Conservation (phyloP, 1,284 basidiomycete genomes). For the Rhodotorula sp. region DNA sequence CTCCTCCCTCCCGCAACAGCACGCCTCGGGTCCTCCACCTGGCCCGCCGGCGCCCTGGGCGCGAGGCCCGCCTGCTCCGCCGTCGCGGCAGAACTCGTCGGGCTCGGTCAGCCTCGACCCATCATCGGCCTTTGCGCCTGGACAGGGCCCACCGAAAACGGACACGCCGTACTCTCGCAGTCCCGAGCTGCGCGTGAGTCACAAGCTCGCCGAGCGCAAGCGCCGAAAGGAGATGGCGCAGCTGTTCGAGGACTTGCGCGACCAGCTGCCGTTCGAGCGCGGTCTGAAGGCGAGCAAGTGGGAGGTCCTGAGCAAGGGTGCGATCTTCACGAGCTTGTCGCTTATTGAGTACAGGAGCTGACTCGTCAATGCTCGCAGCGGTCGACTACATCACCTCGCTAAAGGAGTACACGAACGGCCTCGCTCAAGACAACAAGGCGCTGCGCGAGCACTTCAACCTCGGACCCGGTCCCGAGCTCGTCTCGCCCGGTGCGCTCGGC, state of each 20-base stretch:
- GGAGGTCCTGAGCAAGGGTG: slow-evolving; percentile 93
- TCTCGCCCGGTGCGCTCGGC: neutral
- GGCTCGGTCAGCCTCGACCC: slow-evolving; percentile 36
- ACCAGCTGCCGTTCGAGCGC: slow-evolving; percentile 71
- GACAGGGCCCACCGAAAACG: slow-evolving; percentile 2
- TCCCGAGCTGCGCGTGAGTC: slow-evolving; percentile 86
- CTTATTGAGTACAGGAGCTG: neutral
- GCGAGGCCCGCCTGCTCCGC: neutral
- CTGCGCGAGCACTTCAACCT: slow-evolving; percentile 35
- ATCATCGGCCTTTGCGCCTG: slow-evolving; percentile 12
- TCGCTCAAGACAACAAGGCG: slow-evolving; percentile 28
- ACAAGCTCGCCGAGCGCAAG: slow-evolving; percentile 92
- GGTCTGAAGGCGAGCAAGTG: slow-evolving; percentile 95
- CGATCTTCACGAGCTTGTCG: slow-evolving; percentile 36
- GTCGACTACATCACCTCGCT: slow-evolving; percentile 80
- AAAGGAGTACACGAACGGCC: slow-evolving; percentile 70
- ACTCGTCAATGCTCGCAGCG: slow-evolving; percentile 56
- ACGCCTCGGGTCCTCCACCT: neutral
- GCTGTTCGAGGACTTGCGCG: slow-evolving; percentile 87
- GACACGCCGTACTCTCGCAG: slow-evolving; percentile 82
- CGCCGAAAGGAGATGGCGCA: slow-evolving; percentile 97
- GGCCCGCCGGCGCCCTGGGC: slow-evolving; percentile 1
- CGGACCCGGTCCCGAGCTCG: neutral
- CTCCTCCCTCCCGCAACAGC: neutral
- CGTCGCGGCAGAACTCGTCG: slow-evolving; percentile 20